Evolutionary conservation across 257 asterid genomes (phyloP), one percentile per base, ranked within the genome.

Genomic region (Jaltomata sinuosa): DNA sequence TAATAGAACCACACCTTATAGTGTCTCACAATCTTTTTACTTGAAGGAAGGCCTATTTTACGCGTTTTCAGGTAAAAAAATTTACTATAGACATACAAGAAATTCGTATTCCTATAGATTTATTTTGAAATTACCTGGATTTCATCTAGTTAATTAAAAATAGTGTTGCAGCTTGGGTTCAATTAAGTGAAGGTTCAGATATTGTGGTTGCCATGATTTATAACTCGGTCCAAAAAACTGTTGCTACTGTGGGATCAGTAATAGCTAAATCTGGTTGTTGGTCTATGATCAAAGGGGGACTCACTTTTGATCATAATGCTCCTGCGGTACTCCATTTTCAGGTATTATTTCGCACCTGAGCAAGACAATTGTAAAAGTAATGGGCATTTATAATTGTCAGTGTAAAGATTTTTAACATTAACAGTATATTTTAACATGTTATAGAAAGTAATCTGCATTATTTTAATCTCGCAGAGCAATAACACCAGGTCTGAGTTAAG

Each of bases 201-300:
- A 62, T 52, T 1, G 80, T 92, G 16, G 80, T 86, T 21, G 95
- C 90, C 74, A 85, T 50, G 38, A 10, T 87, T 36, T 14, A 34
- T 49, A 36, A 19, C 9, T 52, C 88, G 3, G 57, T 34, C 15
- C 32, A 40, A 25, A 67, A 53, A 15, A 21, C 1, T 16, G 11
- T 80, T 31, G 11, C 12, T 77, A 50, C 54, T 3, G 21, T 87
- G 34, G 95, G 95, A 27, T 88, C 92, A 18, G 93, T 89, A 5
- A 47, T 88, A 45, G 93, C 95, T 8, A 84, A 84, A 83, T 76
- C 88, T 68, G 93, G 91, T 4, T 92, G 95, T 55, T 90, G 95
- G 95, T 88, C 92, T 10, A 50, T 89, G 88, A 88, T 90, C 40
- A 90, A 92, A 86, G 95, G 95, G 79, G 95, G 95, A 34, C 87